Evolutionary conservation across 106 monocot species (phyloP).

Genomic region (Vanilla planifolia): DNA sequence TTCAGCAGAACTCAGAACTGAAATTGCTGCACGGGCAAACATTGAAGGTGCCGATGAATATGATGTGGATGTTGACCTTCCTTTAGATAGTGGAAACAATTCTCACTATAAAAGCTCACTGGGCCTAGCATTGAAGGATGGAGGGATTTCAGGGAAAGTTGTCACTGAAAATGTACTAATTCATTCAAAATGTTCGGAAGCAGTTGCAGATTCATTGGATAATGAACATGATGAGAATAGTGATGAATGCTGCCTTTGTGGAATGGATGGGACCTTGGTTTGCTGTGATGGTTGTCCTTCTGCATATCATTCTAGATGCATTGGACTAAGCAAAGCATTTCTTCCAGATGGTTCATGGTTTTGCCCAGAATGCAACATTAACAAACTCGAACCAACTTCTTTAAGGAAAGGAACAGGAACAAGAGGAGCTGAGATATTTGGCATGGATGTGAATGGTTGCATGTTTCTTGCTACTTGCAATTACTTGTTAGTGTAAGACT

Average conservation of each 20-base stretch:
- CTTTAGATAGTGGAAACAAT: slow-evolving; percentile 15
- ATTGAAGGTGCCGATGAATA: slow-evolving; percentile 46
- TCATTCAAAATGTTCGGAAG: not conserved
- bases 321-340: slow-evolving; percentile 69
- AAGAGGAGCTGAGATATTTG: slow-evolving; percentile 69
- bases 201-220: slow-evolving; percentile 7
- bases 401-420: slow-evolving; percentile 50
- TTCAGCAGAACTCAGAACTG: slow-evolving; percentile 50
- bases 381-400: slow-evolving; percentile 29
- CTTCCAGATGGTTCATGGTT: slow-evolving; percentile 76
- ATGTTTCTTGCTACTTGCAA: slow-evolving; percentile 78
- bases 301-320: slow-evolving; percentile 89
- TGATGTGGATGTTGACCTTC: slow-evolving; percentile 1
- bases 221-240: slow-evolving; percentile 51
- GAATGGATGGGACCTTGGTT: slow-evolving; percentile 86
- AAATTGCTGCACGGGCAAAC: slow-evolving; percentile 43
- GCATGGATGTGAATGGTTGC: slow-evolving; percentile 53
- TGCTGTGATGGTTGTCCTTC: slow-evolving; percentile 95
- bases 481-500: slow-evolving; percentile 85
- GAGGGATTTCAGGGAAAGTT: slow-evolving; percentile 17
- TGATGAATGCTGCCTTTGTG: slow-evolving; percentile 87
- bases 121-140: slow-evolving; percentile 27
- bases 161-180: slow-evolving; percentile 1
- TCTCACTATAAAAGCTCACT: slow-evolving; percentile 26
- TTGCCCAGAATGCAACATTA: slow-evolving; percentile 71